Base-by-base conservation (phyloP, 2,329 filamentous ascomycete genomes). In the Hortaea sp. region DNA sequence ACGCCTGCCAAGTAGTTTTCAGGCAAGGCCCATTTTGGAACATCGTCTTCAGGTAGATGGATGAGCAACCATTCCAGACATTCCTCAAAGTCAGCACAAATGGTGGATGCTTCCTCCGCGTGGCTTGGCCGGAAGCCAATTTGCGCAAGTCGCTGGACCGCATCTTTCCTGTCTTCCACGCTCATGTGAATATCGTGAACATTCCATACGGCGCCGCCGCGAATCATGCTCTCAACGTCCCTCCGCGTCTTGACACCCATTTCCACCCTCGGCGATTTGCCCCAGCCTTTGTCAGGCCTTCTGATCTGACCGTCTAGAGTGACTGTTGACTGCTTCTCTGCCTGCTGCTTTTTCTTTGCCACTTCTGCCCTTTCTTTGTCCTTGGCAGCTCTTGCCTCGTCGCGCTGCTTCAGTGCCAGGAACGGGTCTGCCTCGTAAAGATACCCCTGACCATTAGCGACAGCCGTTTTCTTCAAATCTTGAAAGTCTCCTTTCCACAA, bases 371-470 rank as follows among this genome's bases (percentile, higher is more conserved):
- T 76, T 67, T 87, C 88, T 74, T 92, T 95, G 59, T 88, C 85
- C 40, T 82, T 78, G 2, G 79, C 73, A 1, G 77, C 80, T 52
- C 84, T 85, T 6, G 85, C 82, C 57, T 88, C 84, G 56, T 94
- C 85, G 44, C 85, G 76, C 65, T 94, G 86, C 54, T 82, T 77
- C 52, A 85, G 75, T 1, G 87, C 82, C 49, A 82, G 77, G 69
- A 98, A 98, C 0, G 92, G 92, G 59, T 98, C 92, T 7, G 88
- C 88, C 57, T 94, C 89, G 64, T 97, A 98, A 78, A 94, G 82
- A 85, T 89, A 95, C 0, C 72, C 84, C 52, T 79, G 79, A 5
- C 77, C 88, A 38, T 86, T 82, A 60, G 82, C 84, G 42, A 87
- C 72, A 57, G 95, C 90, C 55, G 81, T 77, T 53, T 79, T 79